These are phyloP conservation scores for Suillus cothurnatus DNA, from an alignment of 768 basidiomycete species.

Conservation along the genomic window DNA sequence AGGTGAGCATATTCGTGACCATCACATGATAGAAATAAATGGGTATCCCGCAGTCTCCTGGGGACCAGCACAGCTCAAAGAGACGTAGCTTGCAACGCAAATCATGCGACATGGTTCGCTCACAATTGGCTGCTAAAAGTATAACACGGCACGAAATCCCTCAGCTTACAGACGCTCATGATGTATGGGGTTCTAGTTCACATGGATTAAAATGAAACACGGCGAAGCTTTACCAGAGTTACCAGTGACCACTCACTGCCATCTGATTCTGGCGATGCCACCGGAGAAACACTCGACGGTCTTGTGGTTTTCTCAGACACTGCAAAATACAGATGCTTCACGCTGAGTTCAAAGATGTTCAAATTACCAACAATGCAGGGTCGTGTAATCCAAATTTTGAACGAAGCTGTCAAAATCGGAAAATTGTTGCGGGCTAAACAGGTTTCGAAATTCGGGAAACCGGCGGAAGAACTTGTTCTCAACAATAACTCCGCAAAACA, in stretches of 20 bases:
- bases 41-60: constrained; percentile 1
- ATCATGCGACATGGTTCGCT: background rate
- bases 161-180: background rate
- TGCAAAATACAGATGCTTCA: background rate
- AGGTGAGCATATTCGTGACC: background rate
- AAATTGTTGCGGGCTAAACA: background rate
- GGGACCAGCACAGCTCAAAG: background rate
- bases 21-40: background rate
- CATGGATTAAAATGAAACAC: background rate
- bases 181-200: background rate
- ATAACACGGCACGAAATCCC: background rate
- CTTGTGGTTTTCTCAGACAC: background rate
- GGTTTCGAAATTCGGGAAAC: background rate
- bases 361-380: background rate
- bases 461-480: background rate
- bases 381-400: background rate
- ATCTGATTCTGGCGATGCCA: background rate
- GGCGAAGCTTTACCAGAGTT: background rate
- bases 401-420: background rate
- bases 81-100: background rate
- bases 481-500: background rate
- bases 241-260: constrained; percentile 7
- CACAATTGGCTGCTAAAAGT: constrained; percentile 1
- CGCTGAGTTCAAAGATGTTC: background rate
- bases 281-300: background rate